phyloP scores from a whole-genome alignment of 495 filamentous ascomycete species.

The Penicillium waksmanii region DNA sequence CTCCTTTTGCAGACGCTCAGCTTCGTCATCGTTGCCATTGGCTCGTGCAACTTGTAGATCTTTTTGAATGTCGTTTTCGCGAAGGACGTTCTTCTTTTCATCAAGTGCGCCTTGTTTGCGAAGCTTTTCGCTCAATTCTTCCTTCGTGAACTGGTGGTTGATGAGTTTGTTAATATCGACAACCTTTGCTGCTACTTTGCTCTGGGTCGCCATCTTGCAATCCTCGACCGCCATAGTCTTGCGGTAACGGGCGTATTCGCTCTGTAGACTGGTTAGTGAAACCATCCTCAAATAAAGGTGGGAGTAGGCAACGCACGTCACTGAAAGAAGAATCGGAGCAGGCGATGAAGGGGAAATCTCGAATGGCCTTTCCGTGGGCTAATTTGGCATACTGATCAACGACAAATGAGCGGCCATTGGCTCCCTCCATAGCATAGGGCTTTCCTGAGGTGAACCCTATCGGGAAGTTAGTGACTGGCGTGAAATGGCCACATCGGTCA shows the following conservation, averaged over 20 bases:
- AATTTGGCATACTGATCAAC: conserved; percentile 76
- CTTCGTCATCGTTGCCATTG: conserved; percentile 62
- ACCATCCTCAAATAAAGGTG: not conserved
- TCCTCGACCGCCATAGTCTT: conserved; percentile 72
- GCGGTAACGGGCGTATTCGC: conserved; percentile 83
- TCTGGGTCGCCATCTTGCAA: conserved; percentile 67
- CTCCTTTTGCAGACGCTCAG: conserved; percentile 64
- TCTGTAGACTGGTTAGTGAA: conserved; percentile 50
- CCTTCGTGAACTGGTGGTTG: conserved; percentile 76
- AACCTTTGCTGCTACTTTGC: conserved; percentile 69
- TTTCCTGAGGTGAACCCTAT: conserved; percentile 75
- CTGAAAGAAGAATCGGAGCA: conserved; percentile 78
- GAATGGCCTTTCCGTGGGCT: conserved; percentile 75
- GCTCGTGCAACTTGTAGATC: conserved; percentile 66
- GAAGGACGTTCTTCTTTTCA: conserved; percentile 61
- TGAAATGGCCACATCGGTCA: not conserved
- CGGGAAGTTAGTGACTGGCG: conserved; percentile 27
- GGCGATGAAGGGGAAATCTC: conserved; percentile 79
- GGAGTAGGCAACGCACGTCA: conserved; percentile 55
- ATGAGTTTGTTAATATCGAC: conserved; percentile 79
- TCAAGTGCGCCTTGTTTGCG: conserved; percentile 65
- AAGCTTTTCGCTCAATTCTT: conserved; percentile 78
- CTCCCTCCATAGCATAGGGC: conserved; percentile 75
- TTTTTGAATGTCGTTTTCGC: conserved; percentile 63
- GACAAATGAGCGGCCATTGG: conserved; percentile 69